Base-by-base conservation (phyloP, 1,284 basidiomycete species). In the Sporisorium exsertum region DNA sequence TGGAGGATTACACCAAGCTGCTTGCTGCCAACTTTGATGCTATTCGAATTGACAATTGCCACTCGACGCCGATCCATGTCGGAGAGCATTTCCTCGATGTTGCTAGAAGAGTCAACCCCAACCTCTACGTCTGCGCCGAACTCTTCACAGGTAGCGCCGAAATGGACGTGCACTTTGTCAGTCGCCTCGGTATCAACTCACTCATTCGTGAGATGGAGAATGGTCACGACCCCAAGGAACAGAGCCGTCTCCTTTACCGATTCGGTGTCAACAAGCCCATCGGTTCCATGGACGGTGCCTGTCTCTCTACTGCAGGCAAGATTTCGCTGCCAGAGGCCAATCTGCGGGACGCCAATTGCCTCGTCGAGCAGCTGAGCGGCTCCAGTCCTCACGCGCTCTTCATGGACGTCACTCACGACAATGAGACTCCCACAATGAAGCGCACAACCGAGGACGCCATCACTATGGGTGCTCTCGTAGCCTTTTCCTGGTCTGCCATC, bases 11-110 rank as follows among this genome's bases (percentile, higher is more conserved):
- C 64, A 93, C 94, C 65, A 89, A 88, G 88, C 20, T 91, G 95
- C 49, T 76, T 6, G 96, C 96, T 0, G 87, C 87, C 45, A 89
- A 90, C 10, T 99, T 97, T 84, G 92, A 97, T 72, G 96, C 96
- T 8, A 97, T 99, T 89, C 90, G 97, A 26, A 92, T 99, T 80
- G 96, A 99, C 87, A 99, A 99, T 85, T 97, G 94, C 81, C 96
- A 99, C 87, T 98, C 96, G 16, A 99, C 96, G 0, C 97, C 96
- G 7, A 87, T 98, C 51, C 91, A 94, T 77, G 94, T 98, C 20
- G 96, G 95, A n/a, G 92, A 92, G 16, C 88, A 89, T 62, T 91
- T 99, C 87, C 91, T 99, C 33, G 97, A 99, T 83, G 91, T 92
- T 10, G 96, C 95, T 6, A 90, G 97, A 45, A 90, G 91, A 24